phyloP scores from a whole-genome alignment of 2,329 filamentous ascomycete species.

The Pyrenophora teres region DNA sequence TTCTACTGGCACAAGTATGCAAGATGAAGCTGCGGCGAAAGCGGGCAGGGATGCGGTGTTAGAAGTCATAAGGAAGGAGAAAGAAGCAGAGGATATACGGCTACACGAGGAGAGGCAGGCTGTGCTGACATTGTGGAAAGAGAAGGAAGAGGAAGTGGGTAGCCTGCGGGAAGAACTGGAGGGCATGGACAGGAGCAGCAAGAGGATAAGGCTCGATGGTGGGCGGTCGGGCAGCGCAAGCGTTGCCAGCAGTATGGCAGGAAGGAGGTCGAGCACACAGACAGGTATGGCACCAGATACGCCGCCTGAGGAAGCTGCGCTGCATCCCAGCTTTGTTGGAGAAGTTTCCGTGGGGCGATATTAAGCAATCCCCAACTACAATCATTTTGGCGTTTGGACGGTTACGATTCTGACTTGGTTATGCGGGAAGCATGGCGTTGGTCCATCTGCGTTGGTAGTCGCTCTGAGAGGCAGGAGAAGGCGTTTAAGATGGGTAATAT shows the following conservation, averaged over 20 bases:
- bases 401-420: slow-evolving; percentile 1
- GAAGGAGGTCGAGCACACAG: slow-evolving; percentile 16
- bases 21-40: slow-evolving; percentile 57
- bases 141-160: slow-evolving; percentile 29
- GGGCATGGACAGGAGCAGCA: slow-evolving; percentile 25
- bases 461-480: not conserved
- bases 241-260: slow-evolving; percentile 13
- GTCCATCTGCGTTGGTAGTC: not conserved
- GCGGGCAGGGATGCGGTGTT: slow-evolving; percentile 56
- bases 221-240: slow-evolving; percentile 19
- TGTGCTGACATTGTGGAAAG: slow-evolving; percentile 29
- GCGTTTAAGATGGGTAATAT: not conserved
- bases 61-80: slow-evolving; percentile 29
- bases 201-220: slow-evolving; percentile 25
- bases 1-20: slow-evolving; percentile 58
- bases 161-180: slow-evolving; percentile 26
- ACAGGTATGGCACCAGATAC: slow-evolving; percentile 22
- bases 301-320: slow-evolving; percentile 31
- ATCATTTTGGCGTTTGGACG: slow-evolving; percentile 4
- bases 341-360: slow-evolving; percentile 24
- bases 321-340: slow-evolving; percentile 28
- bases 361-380: slow-evolving; percentile 1
- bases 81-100: slow-evolving; percentile 21
- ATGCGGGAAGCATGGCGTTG: slow-evolving; percentile 8
- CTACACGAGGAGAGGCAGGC: slow-evolving; percentile 27